Conservation (phyloP, 257 asterid species). For the Solanum pinnatisectum region DNA sequence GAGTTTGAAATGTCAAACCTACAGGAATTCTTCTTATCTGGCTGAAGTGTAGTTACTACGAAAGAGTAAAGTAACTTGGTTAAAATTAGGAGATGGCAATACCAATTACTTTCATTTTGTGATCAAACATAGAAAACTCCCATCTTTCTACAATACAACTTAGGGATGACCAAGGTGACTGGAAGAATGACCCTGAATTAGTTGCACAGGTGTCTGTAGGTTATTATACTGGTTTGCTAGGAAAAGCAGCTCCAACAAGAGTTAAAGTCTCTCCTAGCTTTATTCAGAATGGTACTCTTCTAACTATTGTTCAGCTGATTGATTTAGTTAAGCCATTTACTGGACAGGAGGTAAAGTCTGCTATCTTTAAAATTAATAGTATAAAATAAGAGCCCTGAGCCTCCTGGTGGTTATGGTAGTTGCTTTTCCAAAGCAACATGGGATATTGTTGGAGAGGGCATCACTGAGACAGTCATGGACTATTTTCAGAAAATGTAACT, state of each 20-base stretch:
- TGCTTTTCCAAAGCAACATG: background rate
- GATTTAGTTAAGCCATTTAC: background rate
- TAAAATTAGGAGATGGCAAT: background rate
- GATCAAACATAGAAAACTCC: background rate
- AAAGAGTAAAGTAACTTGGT: background rate
- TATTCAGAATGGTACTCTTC: background rate
- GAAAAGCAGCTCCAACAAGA: background rate
- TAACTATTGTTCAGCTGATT: background rate
- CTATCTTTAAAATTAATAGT: background rate
- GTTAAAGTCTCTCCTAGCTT: background rate
- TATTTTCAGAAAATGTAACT: background rate
- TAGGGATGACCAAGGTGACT: background rate
- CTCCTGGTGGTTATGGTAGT: background rate
- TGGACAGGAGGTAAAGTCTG: background rate
- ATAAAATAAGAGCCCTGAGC: background rate
- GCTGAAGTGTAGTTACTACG: background rate
- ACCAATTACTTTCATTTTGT: background rate
- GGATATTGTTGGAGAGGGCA: background rate
- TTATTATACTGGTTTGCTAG: background rate
- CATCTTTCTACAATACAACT: background rate
- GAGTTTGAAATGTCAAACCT: background rate
- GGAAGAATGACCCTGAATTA: background rate
- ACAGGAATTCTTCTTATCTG: background rate
- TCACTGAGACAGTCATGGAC: background rate
- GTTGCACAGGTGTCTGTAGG: background rate